Conservation (phyloP, 768 basidiomycete genomes). For the Agrocybe praecox region DNA sequence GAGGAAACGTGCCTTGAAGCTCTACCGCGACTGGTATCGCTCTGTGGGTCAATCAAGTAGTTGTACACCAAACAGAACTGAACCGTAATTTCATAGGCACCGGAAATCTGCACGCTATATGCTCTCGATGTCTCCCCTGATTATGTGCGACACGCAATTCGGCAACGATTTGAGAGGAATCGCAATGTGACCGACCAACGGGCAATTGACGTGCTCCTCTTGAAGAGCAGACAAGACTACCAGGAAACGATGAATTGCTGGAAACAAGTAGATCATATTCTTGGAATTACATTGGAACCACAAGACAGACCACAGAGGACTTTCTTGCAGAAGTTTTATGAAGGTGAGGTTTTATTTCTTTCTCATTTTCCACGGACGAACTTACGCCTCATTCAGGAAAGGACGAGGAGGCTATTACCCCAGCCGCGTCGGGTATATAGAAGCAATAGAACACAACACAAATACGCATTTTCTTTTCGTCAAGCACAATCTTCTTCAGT, state of each 20-base stretch:
- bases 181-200: slow-evolving; percentile 78
- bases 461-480: slow-evolving; percentile 8
- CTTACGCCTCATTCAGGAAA: slow-evolving; percentile 47
- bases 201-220: slow-evolving; percentile 82
- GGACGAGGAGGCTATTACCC: slow-evolving; percentile 72
- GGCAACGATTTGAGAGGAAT: slow-evolving; percentile 87
- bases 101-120: slow-evolving; percentile 84
- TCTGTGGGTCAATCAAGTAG: slow-evolving; percentile 55
- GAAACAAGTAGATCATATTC: slow-evolving; percentile 85
- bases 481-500: background rate
- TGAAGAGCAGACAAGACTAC: slow-evolving; percentile 84
- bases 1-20: slow-evolving; percentile 64
- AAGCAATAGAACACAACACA: slow-evolving; percentile 6
- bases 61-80: background rate
- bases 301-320: slow-evolving; percentile 48
- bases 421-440: slow-evolving; percentile 64
- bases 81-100: slow-evolving; percentile 59
- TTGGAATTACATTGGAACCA: slow-evolving; percentile 65
- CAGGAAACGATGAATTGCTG: slow-evolving; percentile 96
- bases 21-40: slow-evolving; percentile 95
- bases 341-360: slow-evolving; percentile 57
- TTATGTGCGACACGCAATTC: slow-evolving; percentile 78
- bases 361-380: background rate
- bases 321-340: slow-evolving; percentile 85
- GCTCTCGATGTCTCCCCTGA: slow-evolving; percentile 79